A percentile compares a stretch with the other conserved stretches of the same genome.
phyloP scores from a whole-genome alignment of 768 basidiomycete genomes.

The Boletus subcaerulescens region DNA sequence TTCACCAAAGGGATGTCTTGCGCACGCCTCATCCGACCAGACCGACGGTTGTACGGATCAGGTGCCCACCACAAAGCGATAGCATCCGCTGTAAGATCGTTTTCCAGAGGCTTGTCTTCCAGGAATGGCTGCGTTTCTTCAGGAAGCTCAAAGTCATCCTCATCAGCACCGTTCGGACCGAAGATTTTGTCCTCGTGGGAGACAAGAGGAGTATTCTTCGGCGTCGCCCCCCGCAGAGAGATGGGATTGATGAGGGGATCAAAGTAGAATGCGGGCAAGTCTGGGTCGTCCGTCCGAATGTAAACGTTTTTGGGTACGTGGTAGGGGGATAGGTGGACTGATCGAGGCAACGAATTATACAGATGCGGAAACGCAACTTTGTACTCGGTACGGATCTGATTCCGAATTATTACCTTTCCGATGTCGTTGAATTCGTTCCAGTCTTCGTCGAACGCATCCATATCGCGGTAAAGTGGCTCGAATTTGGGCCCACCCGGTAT shows the following conservation, averaged over 20 bases:
- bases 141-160: slow-evolving; percentile 86
- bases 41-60: slow-evolving; percentile 90
- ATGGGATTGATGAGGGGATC: slow-evolving; percentile 98
- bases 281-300: slow-evolving; percentile 99
- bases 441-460: slow-evolving; percentile 97
- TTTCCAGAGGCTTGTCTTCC: slow-evolving; percentile 73
- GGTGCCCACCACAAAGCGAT: slow-evolving; percentile 99
- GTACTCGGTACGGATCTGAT: slow-evolving; percentile 98
- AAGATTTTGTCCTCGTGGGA: slow-evolving; percentile 93
- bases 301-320: slow-evolving; percentile 97
- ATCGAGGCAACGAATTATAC: slow-evolving; percentile 96
- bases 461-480: slow-evolving; percentile 94
- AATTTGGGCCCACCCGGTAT: slow-evolving; percentile 99
- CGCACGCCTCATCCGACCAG: slow-evolving; percentile 88
- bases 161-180: slow-evolving; percentile 80
- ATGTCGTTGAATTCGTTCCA: slow-evolving; percentile 99
- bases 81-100: slow-evolving; percentile 90
- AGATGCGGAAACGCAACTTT: slow-evolving; percentile 99
- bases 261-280: slow-evolving; percentile 98
- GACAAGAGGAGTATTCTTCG: slow-evolving; percentile 79
- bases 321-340: slow-evolving; percentile 88
- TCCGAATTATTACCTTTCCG: slow-evolving; percentile 98
- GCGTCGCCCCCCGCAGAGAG: slow-evolving; percentile 79
- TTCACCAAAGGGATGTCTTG: slow-evolving; percentile 96
- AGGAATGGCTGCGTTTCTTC: slow-evolving; percentile 79